Conservation (phyloP, 225 moss, liverwort and hornwort genomes). For the Antitrichia curtipendula region DNA sequence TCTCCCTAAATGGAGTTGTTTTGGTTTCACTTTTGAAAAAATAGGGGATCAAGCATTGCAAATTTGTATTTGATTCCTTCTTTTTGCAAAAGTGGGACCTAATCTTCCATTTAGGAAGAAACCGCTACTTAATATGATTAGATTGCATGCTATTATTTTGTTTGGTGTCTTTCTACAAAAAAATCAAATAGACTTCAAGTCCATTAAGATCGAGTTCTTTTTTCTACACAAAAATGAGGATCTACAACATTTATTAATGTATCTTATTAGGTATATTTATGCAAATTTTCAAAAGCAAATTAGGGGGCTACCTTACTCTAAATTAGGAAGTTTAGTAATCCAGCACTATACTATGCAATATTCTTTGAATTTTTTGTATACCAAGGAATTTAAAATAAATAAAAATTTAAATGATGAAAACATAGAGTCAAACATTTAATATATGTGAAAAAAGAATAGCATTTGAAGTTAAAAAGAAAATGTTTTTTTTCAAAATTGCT, state of each 20-base stretch:
- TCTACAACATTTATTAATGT: neutral
- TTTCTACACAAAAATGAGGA: neutral
- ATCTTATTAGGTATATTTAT: neutral
- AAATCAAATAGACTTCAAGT: accelerated
- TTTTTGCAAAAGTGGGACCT: neutral
- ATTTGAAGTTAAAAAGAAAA: neutral
- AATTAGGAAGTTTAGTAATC: neutral
- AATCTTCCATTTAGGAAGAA: neutral
- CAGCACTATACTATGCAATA: accelerated
- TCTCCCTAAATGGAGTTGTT: neutral
- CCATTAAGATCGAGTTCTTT: accelerated
- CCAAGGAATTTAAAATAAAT: neutral
- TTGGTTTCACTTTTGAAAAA: neutral
- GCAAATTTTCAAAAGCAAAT: neutral
- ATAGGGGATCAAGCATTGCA: neutral
- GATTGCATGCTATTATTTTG: no score
- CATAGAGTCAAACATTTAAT: neutral
- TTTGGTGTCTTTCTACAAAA: no score
- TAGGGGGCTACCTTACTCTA: neutral
- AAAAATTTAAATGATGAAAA: neutral
- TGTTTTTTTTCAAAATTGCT: accelerated
- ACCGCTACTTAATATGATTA: no score
- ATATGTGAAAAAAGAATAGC: neutral
- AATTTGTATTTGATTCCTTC: neutral
- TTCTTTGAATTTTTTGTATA: neutral